These are phyloP conservation scores for Periconia sp. DNA, from an alignment of 2,329 filamentous ascomycete genomes.

Conservation along the genomic window DNA sequence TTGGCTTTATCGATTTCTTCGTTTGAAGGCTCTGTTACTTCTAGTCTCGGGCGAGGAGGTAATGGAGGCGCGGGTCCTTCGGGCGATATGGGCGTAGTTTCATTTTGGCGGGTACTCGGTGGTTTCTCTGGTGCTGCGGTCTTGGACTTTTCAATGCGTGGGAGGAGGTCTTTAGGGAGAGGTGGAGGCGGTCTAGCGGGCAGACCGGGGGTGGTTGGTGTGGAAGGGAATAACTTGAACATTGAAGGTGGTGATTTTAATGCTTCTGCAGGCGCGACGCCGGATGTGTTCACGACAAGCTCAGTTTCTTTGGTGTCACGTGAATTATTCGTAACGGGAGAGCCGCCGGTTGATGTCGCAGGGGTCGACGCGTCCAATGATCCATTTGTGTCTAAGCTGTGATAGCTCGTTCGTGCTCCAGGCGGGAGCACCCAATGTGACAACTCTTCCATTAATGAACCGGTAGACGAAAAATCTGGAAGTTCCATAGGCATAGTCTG, in stretches of 20 bases:
- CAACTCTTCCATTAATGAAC: slow-evolving; percentile 28
- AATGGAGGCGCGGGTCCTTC: background rate
- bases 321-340: slow-evolving; percentile 1
- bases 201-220: background rate
- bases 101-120: background rate
- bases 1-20: background rate
- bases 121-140: background rate
- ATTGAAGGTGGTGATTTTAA: background rate
- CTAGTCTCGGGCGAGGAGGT: background rate
- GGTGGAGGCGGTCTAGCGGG: background rate
- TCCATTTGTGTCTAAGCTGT: slow-evolving; percentile 3
- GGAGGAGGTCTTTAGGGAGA: background rate
- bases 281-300: background rate
- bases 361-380: slow-evolving; percentile 2
- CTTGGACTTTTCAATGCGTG: background rate
- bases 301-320: background rate
- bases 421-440: slow-evolving; percentile 19
- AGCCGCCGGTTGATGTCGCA: slow-evolving; percentile 5
- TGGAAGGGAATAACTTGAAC: background rate
- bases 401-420: slow-evolving; percentile 8
- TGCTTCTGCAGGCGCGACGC: background rate
- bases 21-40: background rate
- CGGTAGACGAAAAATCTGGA: slow-evolving; percentile 18
- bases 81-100: background rate
- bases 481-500: slow-evolving; percentile 20